Percentiles rank a stretch among this genome's conserved stretches.
Conservation (phyloP, 1,139 yeast species). For the Scheffersomyces titani region DNA sequence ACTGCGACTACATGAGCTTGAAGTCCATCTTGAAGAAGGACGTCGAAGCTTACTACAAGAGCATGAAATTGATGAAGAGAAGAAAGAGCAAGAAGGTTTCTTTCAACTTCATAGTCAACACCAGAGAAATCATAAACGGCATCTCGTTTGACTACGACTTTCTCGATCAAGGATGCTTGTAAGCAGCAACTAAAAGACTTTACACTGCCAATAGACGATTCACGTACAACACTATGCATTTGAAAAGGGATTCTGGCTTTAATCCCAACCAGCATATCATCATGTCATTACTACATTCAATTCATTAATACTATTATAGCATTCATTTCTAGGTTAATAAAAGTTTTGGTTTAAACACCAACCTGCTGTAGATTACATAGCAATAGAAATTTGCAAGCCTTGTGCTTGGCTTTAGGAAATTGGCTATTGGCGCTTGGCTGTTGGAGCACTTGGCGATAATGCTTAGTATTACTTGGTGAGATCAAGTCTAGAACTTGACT, state of each 20-base stretch:
- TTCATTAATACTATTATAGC: neutral
- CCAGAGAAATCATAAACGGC: constrained; percentile 46
- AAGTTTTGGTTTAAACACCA: neutral
- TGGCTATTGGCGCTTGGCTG: too few species aligned
- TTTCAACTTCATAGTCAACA: constrained; percentile 42
- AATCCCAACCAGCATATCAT: neutral
- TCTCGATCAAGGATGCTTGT: constrained; percentile 35
- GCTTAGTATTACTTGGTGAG: too few species aligned
- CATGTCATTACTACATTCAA: neutral
- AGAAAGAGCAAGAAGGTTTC: constrained; percentile 28
- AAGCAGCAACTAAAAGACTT: constrained; percentile 1
- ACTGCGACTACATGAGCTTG: constrained; percentile 9
- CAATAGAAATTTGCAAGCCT: neutral
- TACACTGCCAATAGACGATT: neutral
- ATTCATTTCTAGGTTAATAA: neutral
- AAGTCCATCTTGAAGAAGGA: constrained; percentile 8
- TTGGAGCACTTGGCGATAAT: too few species aligned
- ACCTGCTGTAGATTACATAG: neutral
- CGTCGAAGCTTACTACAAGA: neutral
- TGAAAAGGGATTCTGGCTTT: neutral
- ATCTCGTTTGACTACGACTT: constrained; percentile 45
- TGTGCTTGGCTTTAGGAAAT: neutral
- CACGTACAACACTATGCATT: neutral
- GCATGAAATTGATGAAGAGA: constrained; percentile 1
- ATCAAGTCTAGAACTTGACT: too few species aligned